phyloP scores from a whole-genome alignment of 1,284 basidiomycete species.

The Tremellales sp. region DNA sequence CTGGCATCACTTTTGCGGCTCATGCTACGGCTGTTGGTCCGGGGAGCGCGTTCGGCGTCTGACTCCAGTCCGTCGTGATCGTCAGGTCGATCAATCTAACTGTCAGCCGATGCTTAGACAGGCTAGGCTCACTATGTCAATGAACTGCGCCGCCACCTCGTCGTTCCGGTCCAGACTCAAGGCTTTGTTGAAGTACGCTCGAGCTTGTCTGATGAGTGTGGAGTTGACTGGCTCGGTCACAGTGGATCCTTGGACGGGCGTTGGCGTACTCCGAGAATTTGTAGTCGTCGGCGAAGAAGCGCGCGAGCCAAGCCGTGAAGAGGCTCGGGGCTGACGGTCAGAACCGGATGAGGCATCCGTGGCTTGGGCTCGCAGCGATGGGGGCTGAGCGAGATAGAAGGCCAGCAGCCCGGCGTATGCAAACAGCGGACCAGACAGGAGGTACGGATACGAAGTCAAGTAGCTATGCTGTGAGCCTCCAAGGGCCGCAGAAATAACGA shows the following conservation, averaged over 20 bases:
- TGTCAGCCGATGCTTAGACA: constrained; percentile 9
- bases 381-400: constrained; percentile 52
- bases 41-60: neutral
- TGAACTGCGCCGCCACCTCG: constrained; percentile 28
- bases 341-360: neutral
- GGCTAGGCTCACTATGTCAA: constrained; percentile 24
- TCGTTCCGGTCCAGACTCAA: constrained; percentile 24
- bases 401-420: constrained; percentile 73
- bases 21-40: constrained; percentile 7
- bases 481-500: neutral
- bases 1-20: constrained; percentile 2
- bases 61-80: neutral
- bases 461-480: constrained; percentile 54
- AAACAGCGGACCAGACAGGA: constrained; percentile 71
- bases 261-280: neutral
- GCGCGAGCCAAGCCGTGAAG: neutral
- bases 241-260: neutral
- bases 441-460: constrained; percentile 76
- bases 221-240: constrained; percentile 8
- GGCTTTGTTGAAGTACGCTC: constrained; percentile 33
- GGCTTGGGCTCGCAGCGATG: neutral
- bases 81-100: constrained; percentile 5
- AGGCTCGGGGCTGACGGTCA: too few species aligned
- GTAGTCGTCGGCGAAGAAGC: neutral
- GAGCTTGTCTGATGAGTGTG: constrained; percentile 22